Conservation (phyloP, 73 alveolate genomes). For the Paramecium biaurelia region DNA sequence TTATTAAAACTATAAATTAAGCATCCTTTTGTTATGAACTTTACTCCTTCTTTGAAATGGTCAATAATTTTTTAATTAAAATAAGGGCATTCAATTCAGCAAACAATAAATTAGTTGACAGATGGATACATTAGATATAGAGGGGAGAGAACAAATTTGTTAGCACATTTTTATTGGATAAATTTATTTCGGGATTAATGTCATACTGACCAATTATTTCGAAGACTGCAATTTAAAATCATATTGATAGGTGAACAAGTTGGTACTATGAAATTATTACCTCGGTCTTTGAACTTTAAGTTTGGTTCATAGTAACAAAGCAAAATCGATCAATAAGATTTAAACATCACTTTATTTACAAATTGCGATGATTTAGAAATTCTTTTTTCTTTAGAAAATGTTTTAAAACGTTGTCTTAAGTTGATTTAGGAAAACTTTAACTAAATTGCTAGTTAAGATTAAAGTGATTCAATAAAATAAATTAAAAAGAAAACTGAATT, state of each 20-base stretch:
- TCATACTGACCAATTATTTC: not conserved
- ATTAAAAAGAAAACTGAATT: not conserved
- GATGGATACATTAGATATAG: not conserved
- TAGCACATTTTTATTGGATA: not conserved
- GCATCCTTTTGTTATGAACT: not conserved
- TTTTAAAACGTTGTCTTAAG: not conserved
- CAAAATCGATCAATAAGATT: not conserved
- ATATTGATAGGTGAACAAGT: not conserved
- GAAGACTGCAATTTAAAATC: not conserved
- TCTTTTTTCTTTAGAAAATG: not conserved
- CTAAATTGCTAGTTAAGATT: not conserved
- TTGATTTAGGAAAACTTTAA: not conserved
- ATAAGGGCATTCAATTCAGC: not conserved
- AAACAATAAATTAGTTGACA: not conserved
- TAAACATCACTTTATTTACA: not conserved
- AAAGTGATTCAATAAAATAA: too few species aligned
- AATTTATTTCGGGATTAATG: not conserved
- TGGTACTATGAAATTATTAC: not conserved
- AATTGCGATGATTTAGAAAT: not conserved
- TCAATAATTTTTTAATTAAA: not conserved
- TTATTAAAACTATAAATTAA: too few species aligned
- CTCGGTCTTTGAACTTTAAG: not conserved
- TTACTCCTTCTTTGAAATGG: not conserved
- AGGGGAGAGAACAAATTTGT: not conserved
- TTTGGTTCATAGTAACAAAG: not conserved